A percentile compares a stretch with the other conserved stretches of the same genome.
These are phyloP conservation scores for Zygoascus meyerae DNA, from an alignment of 1,139 yeast species.

Conservation along the genomic window DNA sequence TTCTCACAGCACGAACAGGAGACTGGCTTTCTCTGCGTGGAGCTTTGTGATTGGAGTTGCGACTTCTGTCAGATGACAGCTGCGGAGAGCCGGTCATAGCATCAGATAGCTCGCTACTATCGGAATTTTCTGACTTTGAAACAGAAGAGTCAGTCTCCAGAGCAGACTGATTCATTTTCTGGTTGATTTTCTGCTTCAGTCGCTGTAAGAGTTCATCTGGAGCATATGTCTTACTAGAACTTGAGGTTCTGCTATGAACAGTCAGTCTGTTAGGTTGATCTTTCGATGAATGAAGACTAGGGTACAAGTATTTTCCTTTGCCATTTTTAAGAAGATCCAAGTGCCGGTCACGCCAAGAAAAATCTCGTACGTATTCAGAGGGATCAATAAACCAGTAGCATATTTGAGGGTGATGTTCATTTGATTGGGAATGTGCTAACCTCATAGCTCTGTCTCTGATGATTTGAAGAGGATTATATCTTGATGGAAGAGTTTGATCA, in stretches of 20 bases:
- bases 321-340: slow-evolving; percentile 55
- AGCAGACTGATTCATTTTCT: slow-evolving; percentile 11
- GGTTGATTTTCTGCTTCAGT: slow-evolving; percentile 18
- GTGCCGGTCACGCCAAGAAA: slow-evolving; percentile 60
- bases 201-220: slow-evolving; percentile 11
- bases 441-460: slow-evolving; percentile 55
- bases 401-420: slow-evolving; percentile 32
- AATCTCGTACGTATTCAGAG: slow-evolving; percentile 56
- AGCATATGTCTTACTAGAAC: slow-evolving; percentile 1
- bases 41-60: background rate
- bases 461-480: slow-evolving; percentile 73
- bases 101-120: background rate
- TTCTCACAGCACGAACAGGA: slow-evolving; percentile 4
- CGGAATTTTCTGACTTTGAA: slow-evolving; percentile 14
- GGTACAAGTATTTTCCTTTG: slow-evolving; percentile 57
- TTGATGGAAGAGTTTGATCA: slow-evolving; percentile 31
- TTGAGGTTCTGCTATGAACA: background rate
- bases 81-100: background rate
- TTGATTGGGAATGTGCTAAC: slow-evolving; percentile 46
- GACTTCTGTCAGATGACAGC: background rate
- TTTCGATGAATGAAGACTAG: slow-evolving; percentile 21
- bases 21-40: slow-evolving; percentile 1
- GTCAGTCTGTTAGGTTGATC: background rate
- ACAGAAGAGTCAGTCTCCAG: slow-evolving; percentile 17
- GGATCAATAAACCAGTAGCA: slow-evolving; percentile 63